A percentile compares a stretch with the other conserved stretches of the same genome.
These are phyloP conservation scores for Trifolium subterraneum DNA, from an alignment of 306 rosid genomes.

Conservation along the genomic window DNA sequence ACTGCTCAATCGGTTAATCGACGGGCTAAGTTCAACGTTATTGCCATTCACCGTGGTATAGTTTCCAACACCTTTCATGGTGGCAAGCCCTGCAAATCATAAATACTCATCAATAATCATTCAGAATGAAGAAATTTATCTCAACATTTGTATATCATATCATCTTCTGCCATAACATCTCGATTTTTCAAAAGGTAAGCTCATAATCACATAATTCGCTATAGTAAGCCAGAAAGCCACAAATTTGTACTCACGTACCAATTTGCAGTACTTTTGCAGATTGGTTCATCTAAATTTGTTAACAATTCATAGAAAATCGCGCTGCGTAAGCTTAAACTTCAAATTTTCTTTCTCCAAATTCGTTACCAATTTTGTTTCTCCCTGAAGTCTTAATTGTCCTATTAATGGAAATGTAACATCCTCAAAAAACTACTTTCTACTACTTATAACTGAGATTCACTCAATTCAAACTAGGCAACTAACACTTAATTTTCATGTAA, in stretches of 20 bases:
- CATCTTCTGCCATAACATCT: neutral
- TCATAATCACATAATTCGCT: neutral
- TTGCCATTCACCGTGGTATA: conserved; percentile 46
- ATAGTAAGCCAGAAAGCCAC: neutral
- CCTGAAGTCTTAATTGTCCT: neutral
- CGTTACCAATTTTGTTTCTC: no score
- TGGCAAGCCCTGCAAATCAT: conserved; percentile 55
- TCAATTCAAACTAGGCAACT: conserved; percentile 5
- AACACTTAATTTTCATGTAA: conserved; percentile 4
- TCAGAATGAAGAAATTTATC: neutral
- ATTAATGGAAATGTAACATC: neutral
- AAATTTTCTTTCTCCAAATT: conserved; percentile 3
- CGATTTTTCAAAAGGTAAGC: neutral
- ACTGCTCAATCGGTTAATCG: conserved; percentile 59
- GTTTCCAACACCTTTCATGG: conserved; percentile 56
- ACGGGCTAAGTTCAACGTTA: conserved; percentile 53
- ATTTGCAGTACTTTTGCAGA: neutral
- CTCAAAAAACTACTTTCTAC: neutral
- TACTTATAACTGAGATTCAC: neutral
- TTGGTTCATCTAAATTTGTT: neutral
- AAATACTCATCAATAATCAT: conserved; percentile 25
- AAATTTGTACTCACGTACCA: neutral
- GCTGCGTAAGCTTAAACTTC: neutral
- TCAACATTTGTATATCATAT: neutral
- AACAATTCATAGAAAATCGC: neutral